These are phyloP conservation scores for Penicillium sp. DNA, from an alignment of 2,329 filamentous ascomycete species.

Conservation along the genomic window DNA sequence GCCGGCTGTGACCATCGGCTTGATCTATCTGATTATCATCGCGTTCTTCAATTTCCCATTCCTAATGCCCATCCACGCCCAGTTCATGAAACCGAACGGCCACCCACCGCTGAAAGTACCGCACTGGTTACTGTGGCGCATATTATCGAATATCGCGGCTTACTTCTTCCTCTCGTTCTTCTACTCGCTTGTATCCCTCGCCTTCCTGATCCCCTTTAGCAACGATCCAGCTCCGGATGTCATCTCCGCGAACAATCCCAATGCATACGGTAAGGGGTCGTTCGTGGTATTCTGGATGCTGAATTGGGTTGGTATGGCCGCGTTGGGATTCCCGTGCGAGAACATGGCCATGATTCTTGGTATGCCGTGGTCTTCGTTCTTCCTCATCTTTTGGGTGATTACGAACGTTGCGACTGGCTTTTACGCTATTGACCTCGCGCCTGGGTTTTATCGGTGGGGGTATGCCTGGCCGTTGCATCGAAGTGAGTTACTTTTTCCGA, in stretches of 20 bases:
- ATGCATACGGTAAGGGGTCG: constrained; percentile 56
- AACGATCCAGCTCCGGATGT: constrained; percentile 48
- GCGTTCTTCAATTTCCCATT: constrained; percentile 66
- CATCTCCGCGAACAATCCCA: constrained; percentile 47
- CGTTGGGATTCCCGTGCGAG: constrained; percentile 62
- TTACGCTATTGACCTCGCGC: constrained; percentile 58
- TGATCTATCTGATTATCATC: constrained; percentile 67
- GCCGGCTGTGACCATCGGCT: constrained; percentile 60
- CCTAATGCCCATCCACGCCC: constrained; percentile 62
- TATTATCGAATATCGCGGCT: constrained; percentile 54
- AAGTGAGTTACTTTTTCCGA: constrained; percentile 29
- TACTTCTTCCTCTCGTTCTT: constrained; percentile 63
- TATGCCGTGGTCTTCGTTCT: constrained; percentile 60
- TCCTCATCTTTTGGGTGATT: constrained; percentile 68
- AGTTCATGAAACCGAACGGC: constrained; percentile 51
- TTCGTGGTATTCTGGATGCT: constrained; percentile 65
- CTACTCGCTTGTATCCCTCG: constrained; percentile 63
- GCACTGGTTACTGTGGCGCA: constrained; percentile 60
- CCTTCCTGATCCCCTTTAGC: constrained; percentile 63
- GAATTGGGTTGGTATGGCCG: constrained; percentile 63
- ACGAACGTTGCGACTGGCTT: constrained; percentile 62
- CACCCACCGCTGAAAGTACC: constrained; percentile 59
- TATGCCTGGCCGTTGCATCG: constrained; percentile 64
- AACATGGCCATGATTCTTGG: constrained; percentile 64
- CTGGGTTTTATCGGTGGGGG: constrained; percentile 60